These are phyloP conservation scores for Curvularia sp. DNA, from an alignment of 2,329 filamentous ascomycete genomes.

Conservation along the genomic window DNA sequence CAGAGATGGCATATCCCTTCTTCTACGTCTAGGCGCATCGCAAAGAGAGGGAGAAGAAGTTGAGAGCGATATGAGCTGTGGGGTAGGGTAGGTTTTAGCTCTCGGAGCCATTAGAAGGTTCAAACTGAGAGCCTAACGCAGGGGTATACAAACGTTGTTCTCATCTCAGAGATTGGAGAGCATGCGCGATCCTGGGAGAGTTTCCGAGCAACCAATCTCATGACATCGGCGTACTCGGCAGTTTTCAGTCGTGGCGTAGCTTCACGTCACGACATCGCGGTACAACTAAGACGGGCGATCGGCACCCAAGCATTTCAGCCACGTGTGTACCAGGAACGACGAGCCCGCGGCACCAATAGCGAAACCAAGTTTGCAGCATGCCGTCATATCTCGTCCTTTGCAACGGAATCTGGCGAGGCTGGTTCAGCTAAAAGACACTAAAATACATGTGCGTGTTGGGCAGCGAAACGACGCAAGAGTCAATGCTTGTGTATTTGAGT, in stretches of 20 bases:
- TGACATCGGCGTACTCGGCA: conserved; percentile 7
- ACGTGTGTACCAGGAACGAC: conserved; percentile 1
- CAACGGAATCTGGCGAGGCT: background rate
- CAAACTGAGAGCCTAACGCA: background rate
- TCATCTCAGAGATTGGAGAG: background rate
- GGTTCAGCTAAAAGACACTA: background rate
- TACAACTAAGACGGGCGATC: conserved; percentile 19
- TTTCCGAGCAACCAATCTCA: background rate
- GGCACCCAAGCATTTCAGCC: conserved; percentile 13
- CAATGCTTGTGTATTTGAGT: conserved; percentile 5
- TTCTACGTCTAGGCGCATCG: conserved; percentile 48
- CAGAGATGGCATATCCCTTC: conserved; percentile 51
- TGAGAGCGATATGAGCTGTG: conserved; percentile 14
- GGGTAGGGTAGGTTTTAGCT: background rate
- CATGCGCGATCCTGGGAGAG: background rate
- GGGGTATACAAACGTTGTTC: background rate
- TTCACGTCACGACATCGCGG: conserved; percentile 4
- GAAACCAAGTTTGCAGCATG: background rate
- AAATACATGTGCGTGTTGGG: background rate
- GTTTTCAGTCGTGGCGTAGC: background rate
- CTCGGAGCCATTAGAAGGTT: background rate
- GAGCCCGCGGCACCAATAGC: background rate
- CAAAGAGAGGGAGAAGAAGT: conserved; percentile 29
- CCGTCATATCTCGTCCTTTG: background rate
- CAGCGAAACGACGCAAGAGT: background rate